Percentiles rank a stretch among this genome's conserved stretches.
phyloP scores from a whole-genome alignment of 164 flowering plant species.

The Taxillus chinensis region DNA sequence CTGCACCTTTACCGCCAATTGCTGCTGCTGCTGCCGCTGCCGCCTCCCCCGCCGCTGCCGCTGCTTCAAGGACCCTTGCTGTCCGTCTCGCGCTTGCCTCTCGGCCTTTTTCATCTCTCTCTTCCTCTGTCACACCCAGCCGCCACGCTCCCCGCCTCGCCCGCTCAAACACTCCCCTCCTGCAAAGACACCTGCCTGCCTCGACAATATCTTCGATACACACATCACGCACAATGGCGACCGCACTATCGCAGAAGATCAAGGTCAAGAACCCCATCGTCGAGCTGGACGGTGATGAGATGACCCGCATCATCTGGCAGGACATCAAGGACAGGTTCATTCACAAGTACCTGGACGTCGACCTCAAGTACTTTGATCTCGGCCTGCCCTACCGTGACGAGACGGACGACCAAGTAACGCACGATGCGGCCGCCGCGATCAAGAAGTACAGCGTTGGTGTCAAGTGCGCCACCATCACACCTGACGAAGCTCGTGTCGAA shows the following conservation, averaged over 20 bases:
- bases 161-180: too few relatives aligned
- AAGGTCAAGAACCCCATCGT: conserved; percentile 92
- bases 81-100: too few relatives aligned
- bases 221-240: conserved; percentile 63
- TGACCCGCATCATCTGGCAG: conserved; percentile 89
- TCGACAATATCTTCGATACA: too few relatives aligned
- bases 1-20: too few relatives aligned
- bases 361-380: conserved; percentile 90
- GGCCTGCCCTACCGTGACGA: conserved; percentile 89
- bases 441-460: conserved; percentile 96
- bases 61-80: too few relatives aligned
- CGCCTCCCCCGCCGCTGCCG: too few relatives aligned
- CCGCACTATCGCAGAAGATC: conserved; percentile 90
- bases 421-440: conserved; percentile 98
- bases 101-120: too few relatives aligned
- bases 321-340: conserved; percentile 85
- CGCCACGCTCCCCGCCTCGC: too few relatives aligned
- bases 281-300: conserved; percentile 98
- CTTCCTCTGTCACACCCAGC: too few relatives aligned
- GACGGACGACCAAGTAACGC: conserved; percentile 89
- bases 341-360: conserved; percentile 81
- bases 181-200: too few relatives aligned
- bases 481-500: conserved; percentile 85
- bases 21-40: too few relatives aligned
- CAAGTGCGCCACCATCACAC: conserved; percentile 91